Conservation (phyloP, 805 yeast genomes). For the Yarrowia divulgata region DNA sequence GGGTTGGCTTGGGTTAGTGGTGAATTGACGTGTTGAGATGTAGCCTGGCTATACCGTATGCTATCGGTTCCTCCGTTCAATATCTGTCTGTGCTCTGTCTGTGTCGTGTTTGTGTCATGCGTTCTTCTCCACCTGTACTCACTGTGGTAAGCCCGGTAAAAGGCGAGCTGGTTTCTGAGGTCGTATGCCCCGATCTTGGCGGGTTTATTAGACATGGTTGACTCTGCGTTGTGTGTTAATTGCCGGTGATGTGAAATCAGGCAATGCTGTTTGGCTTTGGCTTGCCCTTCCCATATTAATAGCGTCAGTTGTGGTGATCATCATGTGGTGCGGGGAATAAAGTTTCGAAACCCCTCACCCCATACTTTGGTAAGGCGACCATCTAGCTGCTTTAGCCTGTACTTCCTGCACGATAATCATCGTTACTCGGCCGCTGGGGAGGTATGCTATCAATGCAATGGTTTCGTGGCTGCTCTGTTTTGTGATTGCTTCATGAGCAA, state of each 20-base stretch:
- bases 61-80: neutral
- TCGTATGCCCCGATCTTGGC: constrained; percentile 47
- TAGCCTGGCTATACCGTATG: no score
- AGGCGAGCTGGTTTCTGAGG: constrained; percentile 62
- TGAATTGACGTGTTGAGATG: neutral
- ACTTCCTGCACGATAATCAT: no score
- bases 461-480: no score
- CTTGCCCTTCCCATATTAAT: constrained; percentile 3
- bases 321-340: constrained; percentile 31
- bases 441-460: no score
- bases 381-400: no score
- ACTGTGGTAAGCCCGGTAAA: constrained; percentile 59
- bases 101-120: neutral
- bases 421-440: no score
- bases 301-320: constrained; percentile 20
- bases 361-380: constrained; percentile 1
- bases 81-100: constrained; percentile 23
- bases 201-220: constrained; percentile 31
- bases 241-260: neutral
- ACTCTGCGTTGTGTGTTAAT: neutral
- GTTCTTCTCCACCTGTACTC: constrained; percentile 41
- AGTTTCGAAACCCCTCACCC: constrained; percentile 30
- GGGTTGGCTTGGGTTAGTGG: constrained; percentile 52
- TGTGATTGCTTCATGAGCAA: no score
- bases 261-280: constrained; percentile 16